Percentiles rank a stretch among this genome's conserved stretches.
phyloP scores from a whole-genome alignment of 495 filamentous ascomycete genomes.

The Hypoxylon crocopeplum region DNA sequence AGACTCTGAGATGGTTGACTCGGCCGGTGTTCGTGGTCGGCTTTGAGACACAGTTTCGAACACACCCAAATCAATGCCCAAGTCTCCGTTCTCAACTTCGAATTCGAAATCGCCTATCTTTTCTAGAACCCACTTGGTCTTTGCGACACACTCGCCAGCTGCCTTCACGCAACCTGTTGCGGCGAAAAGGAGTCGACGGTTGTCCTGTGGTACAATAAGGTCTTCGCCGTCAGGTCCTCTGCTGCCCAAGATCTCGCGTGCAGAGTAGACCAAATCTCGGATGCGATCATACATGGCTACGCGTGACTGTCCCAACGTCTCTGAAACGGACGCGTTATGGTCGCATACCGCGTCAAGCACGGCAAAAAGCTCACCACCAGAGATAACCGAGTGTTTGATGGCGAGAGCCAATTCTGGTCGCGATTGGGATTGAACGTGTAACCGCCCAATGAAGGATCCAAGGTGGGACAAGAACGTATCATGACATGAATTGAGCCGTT shows the following conservation, averaged over 20 bases:
- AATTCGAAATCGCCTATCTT: constrained; percentile 94
- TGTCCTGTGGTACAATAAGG: constrained; percentile 81
- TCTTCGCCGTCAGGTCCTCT: constrained; percentile 69
- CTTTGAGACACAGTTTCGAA: constrained; percentile 44
- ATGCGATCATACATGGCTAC: constrained; percentile 82
- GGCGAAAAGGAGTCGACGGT: constrained; percentile 75
- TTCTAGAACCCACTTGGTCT: constrained; percentile 85
- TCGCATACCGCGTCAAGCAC: constrained; percentile 85
- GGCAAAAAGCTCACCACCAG: constrained; percentile 76
- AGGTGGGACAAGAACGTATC: constrained; percentile 88
- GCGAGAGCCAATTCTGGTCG: constrained; percentile 76
- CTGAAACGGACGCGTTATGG: constrained; percentile 71
- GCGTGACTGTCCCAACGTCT: constrained; percentile 70
- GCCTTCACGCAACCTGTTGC: constrained; percentile 90
- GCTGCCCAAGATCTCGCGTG: constrained; percentile 75
- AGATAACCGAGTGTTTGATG: constrained; percentile 76
- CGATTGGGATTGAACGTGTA: constrained; percentile 88
- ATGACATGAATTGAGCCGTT: constrained; percentile 75
- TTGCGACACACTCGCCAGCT: constrained; percentile 88
- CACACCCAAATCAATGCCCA: constrained; percentile 56
- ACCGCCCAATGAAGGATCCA: constrained; percentile 87
- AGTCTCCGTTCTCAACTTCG: constrained; percentile 55
- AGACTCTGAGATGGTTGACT: constrained; percentile 41
- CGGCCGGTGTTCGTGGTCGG: constrained; percentile 49
- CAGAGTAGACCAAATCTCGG: constrained; percentile 77